These are phyloP conservation scores for Picochlorum sp. DNA, from an alignment of 139 green algal genomes.

Conservation along the genomic window DNA sequence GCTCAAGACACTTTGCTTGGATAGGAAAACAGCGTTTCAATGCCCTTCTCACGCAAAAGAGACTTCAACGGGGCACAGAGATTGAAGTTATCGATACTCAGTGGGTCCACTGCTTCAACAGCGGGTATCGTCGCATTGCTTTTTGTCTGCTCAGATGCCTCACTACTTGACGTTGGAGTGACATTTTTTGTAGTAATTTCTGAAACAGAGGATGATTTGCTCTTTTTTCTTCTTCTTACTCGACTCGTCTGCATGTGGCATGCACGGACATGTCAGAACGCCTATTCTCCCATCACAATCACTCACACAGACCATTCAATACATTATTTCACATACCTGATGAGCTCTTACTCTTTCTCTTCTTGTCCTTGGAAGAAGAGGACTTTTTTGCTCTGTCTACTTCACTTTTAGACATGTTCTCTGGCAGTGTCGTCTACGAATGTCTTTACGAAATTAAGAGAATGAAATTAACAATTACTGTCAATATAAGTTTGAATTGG, in stretches of 20 bases:
- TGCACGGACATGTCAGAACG: neutral
- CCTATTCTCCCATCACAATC: neutral
- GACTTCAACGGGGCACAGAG: constrained; percentile 59
- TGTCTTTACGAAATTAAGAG: no score
- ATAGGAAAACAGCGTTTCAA: constrained; percentile 89
- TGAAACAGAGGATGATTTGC: constrained; percentile 1
- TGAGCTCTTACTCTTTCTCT: no score
- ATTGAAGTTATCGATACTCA: constrained; percentile 71
- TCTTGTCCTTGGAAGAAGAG: no score
- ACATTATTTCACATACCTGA: no score
- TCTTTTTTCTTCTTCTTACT: constrained; percentile 3
- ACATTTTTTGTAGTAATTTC: neutral
- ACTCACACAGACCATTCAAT: neutral
- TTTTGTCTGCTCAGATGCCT: constrained; percentile 1
- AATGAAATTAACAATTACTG: no score
- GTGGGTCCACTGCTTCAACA: constrained; percentile 25
- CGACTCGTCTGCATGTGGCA: neutral
- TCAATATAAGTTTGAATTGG: no score
- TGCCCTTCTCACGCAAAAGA: constrained; percentile 68
- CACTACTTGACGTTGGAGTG: constrained; percentile 3
- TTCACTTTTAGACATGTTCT: no score
- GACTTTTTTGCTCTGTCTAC: no score
- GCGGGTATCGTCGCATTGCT: neutral
- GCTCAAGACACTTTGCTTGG: constrained; percentile 77
- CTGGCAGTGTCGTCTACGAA: no score